Evolutionary conservation across 371 early-diverging fungal genomes (phyloP).

Genomic region (Mortierella sp.): DNA sequence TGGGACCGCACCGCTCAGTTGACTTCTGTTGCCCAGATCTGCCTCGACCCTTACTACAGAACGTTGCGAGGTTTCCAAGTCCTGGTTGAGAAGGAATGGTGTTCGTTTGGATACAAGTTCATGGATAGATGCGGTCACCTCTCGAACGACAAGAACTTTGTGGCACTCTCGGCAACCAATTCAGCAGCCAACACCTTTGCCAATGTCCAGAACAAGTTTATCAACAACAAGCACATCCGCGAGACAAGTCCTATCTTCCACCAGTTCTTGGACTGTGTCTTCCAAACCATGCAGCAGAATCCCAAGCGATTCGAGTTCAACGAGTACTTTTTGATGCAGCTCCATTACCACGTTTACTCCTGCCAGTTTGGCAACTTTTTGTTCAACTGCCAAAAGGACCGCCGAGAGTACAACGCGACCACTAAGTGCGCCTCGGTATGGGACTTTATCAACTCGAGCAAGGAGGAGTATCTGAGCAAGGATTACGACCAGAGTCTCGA

Average conservation of each 20-base stretch:
- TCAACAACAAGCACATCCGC: conserved; percentile 71
- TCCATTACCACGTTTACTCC: conserved; percentile 88
- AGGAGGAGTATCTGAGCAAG: conserved; percentile 65
- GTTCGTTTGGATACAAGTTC: conserved; percentile 97
- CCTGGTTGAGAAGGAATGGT: conserved; percentile 97
- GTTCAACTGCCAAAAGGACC: conserved; percentile 90
- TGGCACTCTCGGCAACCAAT: conserved; percentile 65
- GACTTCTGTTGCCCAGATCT: conserved; percentile 89
- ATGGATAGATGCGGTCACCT: conserved; percentile 92
- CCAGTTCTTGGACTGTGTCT: conserved; percentile 96
- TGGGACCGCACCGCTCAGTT: conserved; percentile 99
- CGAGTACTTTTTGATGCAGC: conserved; percentile 81
- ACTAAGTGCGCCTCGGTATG: conserved; percentile 80
- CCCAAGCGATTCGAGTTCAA: conserved; percentile 95
- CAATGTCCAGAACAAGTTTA: conserved; percentile 79
- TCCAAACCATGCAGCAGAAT: conserved; percentile 89
- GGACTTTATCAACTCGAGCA: conserved; percentile 80
- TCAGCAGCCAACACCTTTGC: conserved; percentile 77
- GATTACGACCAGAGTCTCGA: conserved; percentile 65
- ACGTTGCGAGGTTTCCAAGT: conserved; percentile 92
- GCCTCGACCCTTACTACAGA: conserved; percentile 96
- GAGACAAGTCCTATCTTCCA: conserved; percentile 96
- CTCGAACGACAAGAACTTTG: conserved; percentile 81
- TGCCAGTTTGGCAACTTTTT: conserved; percentile 96
- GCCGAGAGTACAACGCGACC: conserved; percentile 44